Percentiles rank a stretch among this genome's conserved stretches.
Evolutionary conservation across 106 monocot species (phyloP).

Genomic region (Allium cepa): DNA sequence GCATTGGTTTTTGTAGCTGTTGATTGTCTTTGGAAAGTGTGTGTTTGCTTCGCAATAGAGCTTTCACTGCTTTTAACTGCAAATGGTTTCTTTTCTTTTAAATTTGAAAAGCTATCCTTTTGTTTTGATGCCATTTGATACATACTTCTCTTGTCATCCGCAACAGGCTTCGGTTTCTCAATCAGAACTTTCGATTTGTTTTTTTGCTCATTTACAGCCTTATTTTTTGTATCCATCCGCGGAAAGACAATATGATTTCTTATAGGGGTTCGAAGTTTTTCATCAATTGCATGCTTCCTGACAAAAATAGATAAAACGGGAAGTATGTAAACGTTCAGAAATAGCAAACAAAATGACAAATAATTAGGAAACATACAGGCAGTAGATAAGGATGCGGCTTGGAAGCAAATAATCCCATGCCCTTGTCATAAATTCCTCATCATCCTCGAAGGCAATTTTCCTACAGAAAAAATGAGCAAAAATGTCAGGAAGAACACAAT

Average conservation of each 20-base stretch:
- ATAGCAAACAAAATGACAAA: no score
- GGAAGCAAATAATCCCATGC: constrained; percentile 80
- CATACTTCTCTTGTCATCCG: neutral
- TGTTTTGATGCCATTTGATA: constrained; percentile 1
- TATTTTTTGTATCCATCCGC: constrained; percentile 17
- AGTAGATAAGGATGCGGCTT: constrained; percentile 77
- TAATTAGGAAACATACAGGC: constrained; percentile 35
- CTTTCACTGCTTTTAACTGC: constrained; percentile 4
- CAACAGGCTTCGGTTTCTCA: constrained; percentile 8
- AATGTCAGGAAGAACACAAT: neutral
- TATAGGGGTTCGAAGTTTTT: constrained; percentile 35
- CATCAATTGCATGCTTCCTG: constrained; percentile 62
- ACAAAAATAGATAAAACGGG: neutral
- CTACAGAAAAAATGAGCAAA: constrained; percentile 15
- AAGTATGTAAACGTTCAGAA: neutral
- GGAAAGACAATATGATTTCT: constrained; percentile 62
- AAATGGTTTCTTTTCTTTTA: constrained; percentile 2
- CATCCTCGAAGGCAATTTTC: constrained; percentile 41
- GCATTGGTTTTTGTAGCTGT: constrained; percentile 5
- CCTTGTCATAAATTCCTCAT: constrained; percentile 32
- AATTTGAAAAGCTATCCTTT: neutral
- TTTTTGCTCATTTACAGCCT: constrained; percentile 3
- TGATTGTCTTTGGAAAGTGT: constrained; percentile 5
- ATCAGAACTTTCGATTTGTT: constrained; percentile 10
- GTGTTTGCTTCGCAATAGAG: neutral